Evolutionary conservation across 2,329 filamentous ascomycete species (phyloP).

Genomic region (Fusarium sp.): DNA sequence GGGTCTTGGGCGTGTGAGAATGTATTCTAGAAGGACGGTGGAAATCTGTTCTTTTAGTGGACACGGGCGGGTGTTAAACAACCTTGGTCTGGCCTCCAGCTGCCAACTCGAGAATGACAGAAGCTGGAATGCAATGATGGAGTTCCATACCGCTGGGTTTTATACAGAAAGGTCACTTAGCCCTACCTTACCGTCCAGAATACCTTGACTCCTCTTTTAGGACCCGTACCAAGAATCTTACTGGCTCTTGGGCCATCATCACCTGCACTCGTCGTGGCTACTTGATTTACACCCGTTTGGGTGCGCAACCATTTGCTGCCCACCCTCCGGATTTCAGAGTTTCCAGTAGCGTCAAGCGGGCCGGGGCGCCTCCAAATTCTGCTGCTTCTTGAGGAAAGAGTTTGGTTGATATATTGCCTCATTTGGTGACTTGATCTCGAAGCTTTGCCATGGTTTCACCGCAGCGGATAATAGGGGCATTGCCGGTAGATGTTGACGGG

Average conservation of each 20-base stretch:
- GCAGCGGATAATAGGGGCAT: background rate
- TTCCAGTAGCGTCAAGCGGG: conserved; percentile 37
- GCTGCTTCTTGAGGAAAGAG: conserved; percentile 9
- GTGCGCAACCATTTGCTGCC: conserved; percentile 17
- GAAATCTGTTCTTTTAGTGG: conserved; percentile 1
- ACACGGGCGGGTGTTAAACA: background rate
- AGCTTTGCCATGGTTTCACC: conserved; percentile 3
- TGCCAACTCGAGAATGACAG: too few relatives aligned
- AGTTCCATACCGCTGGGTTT: too few relatives aligned
- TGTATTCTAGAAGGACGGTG: conserved; percentile 12
- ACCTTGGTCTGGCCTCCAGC: too few relatives aligned
- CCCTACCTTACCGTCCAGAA: too few relatives aligned
- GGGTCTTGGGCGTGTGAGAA: conserved; percentile 9
- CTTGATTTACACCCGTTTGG: background rate
- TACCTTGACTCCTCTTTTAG: too few relatives aligned
- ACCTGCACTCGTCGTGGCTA: too few relatives aligned
- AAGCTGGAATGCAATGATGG: too few relatives aligned
- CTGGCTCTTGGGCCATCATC: too few relatives aligned
- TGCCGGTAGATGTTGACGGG: too few relatives aligned
- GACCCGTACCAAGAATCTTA: too few relatives aligned
- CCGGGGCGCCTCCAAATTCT: conserved; percentile 29
- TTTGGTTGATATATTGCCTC: conserved; percentile 10
- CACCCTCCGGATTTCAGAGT: conserved; percentile 27
- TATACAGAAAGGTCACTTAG: too few relatives aligned
- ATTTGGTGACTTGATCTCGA: conserved; percentile 12